phyloP scores from a whole-genome alignment of 73 alveolate genomes.

The Uronychia binucleata region DNA sequence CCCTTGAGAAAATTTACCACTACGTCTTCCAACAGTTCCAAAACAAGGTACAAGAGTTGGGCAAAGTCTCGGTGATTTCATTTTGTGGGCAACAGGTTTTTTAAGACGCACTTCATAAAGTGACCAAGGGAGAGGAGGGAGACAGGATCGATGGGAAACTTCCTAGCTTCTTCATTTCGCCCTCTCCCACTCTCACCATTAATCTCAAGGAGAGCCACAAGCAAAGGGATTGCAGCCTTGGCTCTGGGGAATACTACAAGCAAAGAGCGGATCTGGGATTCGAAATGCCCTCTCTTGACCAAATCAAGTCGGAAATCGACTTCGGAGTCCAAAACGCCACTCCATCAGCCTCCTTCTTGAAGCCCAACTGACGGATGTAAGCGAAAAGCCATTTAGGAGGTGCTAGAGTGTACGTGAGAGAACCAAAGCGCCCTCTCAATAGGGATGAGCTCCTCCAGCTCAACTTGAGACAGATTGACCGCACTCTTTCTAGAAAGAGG shows the following conservation, averaged over 20 bases:
- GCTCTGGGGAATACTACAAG: background rate
- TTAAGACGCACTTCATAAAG: background rate
- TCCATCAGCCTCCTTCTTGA: background rate
- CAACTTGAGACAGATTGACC: background rate
- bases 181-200: background rate
- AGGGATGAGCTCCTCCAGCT: background rate
- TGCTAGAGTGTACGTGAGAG: background rate
- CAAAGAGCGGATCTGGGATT: background rate
- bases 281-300: background rate
- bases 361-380: background rate
- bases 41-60: too few species aligned
- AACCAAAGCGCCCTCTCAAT: background rate
- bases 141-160: background rate
- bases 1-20: background rate
- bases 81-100: background rate
- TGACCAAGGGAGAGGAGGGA: background rate
- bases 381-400: too few species aligned
- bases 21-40: background rate
- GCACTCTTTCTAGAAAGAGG: background rate
- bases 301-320: background rate
- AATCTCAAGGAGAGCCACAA: background rate
- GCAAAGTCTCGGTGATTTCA: background rate
- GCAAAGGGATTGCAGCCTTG: too few species aligned
- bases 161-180: background rate
- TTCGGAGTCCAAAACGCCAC: background rate